Base-by-base conservation (phyloP, 768 basidiomycete genomes). In the Amanita phalloides region DNA sequence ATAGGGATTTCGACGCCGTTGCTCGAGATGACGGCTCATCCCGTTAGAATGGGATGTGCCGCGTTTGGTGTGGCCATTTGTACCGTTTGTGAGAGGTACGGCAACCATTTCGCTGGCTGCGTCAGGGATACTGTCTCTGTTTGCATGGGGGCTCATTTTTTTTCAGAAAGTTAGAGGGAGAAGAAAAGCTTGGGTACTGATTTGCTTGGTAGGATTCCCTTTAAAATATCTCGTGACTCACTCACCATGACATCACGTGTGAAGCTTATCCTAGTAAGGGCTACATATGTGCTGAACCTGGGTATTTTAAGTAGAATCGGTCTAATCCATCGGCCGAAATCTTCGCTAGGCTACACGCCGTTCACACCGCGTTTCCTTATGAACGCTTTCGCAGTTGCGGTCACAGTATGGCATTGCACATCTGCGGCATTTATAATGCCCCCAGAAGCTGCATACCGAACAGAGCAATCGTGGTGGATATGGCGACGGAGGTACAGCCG, bases 361-460 rank as follows among this genome's bases (percentile, higher is more conserved):
- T 60, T 92, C 90, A 63, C 90, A 92, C 32, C 87, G 74, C 21
- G 85, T 89, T 66, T 92, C 90, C 25, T 75, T 70, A 57, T 93
- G 90, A 3, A 86, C 78, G 17, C 69, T 68, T 60, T 84, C 78
- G 59, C 90, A 93, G 51, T 79, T 80, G 38, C 72, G 67, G 63
- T 84, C 82, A 56, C 90, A 92, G 57, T 82, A 91, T 1, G 82
- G 71, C 73, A 89, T 72, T 0, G 81, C 79, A 66, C 90, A 92
- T 57, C 77, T 78, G 54, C 75, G 77, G 68, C 90, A 93, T 51
- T 77, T 82, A 62, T 93, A 92, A 3, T 71, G 71, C 5, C 86
- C 89, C 77, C 79, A 86, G 64, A 87, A 91, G 2, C 90, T 88
- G 58, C 90, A 92, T 23, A 91, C 85, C n/a, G 87, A 81, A 61